A percentile compares a stretch with the other conserved stretches of the same genome.
These are phyloP conservation scores for Termitomyces sp. DNA, from an alignment of 768 basidiomycete species.

Conservation along the genomic window DNA sequence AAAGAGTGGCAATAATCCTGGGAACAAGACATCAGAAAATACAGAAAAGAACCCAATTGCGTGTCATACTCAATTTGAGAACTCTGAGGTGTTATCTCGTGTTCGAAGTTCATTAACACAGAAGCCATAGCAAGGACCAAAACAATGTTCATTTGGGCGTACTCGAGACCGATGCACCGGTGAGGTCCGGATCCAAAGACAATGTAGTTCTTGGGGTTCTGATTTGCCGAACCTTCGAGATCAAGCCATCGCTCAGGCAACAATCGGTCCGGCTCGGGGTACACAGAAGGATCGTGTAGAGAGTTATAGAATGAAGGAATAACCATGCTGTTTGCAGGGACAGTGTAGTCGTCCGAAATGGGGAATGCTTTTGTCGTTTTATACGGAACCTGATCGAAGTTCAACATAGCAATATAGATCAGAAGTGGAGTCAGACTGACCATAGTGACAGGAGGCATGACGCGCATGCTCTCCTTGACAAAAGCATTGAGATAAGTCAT, in stretches of 20 bases:
- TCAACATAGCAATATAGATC: not conserved
- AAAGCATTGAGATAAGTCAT: slow-evolving; percentile 93
- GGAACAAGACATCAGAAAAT: not conserved
- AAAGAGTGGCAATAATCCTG: slow-evolving; percentile 93
- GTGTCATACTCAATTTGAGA: slow-evolving; percentile 75
- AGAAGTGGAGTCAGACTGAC: slow-evolving; percentile 37
- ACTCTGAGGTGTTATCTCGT: slow-evolving; percentile 75
- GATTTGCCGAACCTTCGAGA: slow-evolving; percentile 68
- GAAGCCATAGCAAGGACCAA: slow-evolving; percentile 83
- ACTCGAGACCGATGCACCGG: slow-evolving; percentile 89
- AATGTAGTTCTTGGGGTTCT: slow-evolving; percentile 91
- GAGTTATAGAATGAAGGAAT: slow-evolving; percentile 94
- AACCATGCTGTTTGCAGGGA: slow-evolving; percentile 88
- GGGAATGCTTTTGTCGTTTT: slow-evolving; percentile 86
- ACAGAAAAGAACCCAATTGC: not conserved
- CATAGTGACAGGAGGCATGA: slow-evolving; percentile 96
- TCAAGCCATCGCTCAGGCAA: slow-evolving; percentile 93
- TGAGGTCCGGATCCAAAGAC: slow-evolving; percentile 95
- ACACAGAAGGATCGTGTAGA: slow-evolving; percentile 84
- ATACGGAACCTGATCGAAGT: slow-evolving; percentile 80
- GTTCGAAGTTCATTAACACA: slow-evolving; percentile 81
- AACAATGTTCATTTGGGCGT: slow-evolving; percentile 88
- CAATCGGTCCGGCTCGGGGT: slow-evolving; percentile 82
- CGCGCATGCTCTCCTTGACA: slow-evolving; percentile 89
- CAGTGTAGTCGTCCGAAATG: slow-evolving; percentile 87